Conservation (phyloP, 1,284 basidiomycete species). For the Microbotryomycetes sp. region DNA sequence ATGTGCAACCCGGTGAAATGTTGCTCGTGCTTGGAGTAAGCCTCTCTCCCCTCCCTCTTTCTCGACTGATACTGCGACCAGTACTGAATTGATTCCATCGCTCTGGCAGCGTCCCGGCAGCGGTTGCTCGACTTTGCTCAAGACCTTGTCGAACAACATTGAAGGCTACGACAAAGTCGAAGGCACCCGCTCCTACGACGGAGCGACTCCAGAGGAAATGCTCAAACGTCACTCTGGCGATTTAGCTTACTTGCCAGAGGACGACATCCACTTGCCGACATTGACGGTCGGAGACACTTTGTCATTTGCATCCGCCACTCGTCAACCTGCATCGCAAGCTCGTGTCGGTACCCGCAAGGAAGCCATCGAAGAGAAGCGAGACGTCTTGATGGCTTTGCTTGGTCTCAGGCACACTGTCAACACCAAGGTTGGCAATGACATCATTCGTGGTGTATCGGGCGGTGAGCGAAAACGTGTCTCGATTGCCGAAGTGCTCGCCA, state of each 20-base stretch:
- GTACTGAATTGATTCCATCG: too few relatives aligned
- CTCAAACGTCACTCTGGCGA: conserved; percentile 40
- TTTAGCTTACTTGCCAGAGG: conserved; percentile 42
- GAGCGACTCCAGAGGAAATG: conserved; percentile 45
- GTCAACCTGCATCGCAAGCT: conserved; percentile 24
- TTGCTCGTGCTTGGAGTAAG: conserved; percentile 49
- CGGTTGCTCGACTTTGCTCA: conserved; percentile 57
- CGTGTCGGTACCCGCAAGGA: conserved; percentile 22
- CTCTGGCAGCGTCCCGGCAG: conserved; percentile 31
- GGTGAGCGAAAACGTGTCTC: conserved; percentile 49
- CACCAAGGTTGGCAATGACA: conserved; percentile 53
- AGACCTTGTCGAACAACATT: conserved; percentile 53
- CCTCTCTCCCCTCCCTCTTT: not conserved
- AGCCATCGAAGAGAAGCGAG: conserved; percentile 24
- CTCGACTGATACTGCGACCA: too few relatives aligned
- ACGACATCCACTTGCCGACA: conserved; percentile 53
- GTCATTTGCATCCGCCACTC: conserved; percentile 45
- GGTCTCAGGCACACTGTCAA: conserved; percentile 50
- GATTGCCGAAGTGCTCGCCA: conserved; percentile 48
- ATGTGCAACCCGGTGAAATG: conserved; percentile 55
- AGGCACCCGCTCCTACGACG: conserved; percentile 44
- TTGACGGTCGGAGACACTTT: conserved; percentile 54
- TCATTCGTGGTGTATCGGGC: conserved; percentile 56
- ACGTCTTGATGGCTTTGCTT: conserved; percentile 36
- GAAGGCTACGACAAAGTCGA: conserved; percentile 48